Base-by-base conservation (phyloP, 2,329 filamentous ascomycete species). In the Zasmidium citrigriseum region DNA sequence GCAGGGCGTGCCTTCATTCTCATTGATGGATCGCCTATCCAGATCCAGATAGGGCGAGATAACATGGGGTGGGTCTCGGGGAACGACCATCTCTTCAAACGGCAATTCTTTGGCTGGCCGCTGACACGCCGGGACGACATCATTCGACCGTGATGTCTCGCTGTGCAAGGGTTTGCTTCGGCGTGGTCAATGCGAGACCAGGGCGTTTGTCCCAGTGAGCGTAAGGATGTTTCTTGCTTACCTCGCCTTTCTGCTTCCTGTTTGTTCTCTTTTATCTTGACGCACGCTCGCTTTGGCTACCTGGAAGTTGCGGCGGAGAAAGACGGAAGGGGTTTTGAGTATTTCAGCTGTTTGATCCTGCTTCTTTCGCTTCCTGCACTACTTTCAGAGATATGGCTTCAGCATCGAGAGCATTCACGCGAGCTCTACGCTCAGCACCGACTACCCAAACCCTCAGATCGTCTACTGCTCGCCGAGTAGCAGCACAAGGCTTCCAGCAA, bases 401-500 rank as follows among this genome's bases (percentile, higher is more conserved):
- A 25, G 66, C 67, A 46, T 68, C 72, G 62, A 69, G 71, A 58
- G 70, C 70, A 46, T 72, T 79, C 57, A 70, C 73, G 50, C 75
- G 77, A 70, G 72, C 73, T 55, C 71, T 64, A 55, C 74, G 60
- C 66, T 70, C 64, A 66, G 79, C 70, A 78, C 84, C 62, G 75
- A 58, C 66, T 4, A 63, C 66, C 22, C 67, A 82, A 65, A 80
- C 87, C 58, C 78, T 88, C 72, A 84, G 85, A 70, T 79, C 83
- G 68, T 76, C 81, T 54, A 77, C 84, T 46, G 54, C 86, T 83
- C 69, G 83, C 80, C 70, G 73, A 72, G 55, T 90, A 73, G 78
- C 80, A 65, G 80, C 82, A 47, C 82, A 83, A 55, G 85, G 88
- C 67, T 87, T 92, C 82, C 89, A 89, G 75, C 86, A 87, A 72